phyloP scores from a whole-genome alignment of 208 protist genomes.

The Leishmania gerbilli region DNA sequence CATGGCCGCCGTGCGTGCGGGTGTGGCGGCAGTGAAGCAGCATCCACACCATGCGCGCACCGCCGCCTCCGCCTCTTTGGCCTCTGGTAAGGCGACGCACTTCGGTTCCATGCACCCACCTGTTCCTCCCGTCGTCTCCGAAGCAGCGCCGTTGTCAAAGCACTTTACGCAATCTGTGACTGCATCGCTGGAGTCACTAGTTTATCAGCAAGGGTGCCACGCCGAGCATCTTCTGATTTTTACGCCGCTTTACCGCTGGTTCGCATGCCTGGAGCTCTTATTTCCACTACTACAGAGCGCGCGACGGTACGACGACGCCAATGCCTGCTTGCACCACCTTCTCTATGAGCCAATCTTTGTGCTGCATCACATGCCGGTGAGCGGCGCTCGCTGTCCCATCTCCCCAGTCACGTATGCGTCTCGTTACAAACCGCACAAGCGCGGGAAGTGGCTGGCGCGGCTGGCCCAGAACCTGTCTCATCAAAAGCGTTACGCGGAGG shows the following conservation, averaged over 20 bases:
- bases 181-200: constrained; percentile 22
- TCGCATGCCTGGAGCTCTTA: constrained; percentile 65
- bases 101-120: neutral
- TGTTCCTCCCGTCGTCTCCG: neutral
- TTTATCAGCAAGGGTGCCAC: constrained; percentile 46
- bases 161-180: neutral
- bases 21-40: constrained; percentile 26
- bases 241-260: constrained; percentile 74
- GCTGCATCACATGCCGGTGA: constrained; percentile 27
- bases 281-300: constrained; percentile 54
- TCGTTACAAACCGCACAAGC: constrained; percentile 60
- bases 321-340: constrained; percentile 56
- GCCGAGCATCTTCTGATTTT: constrained; percentile 72
- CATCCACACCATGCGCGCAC: constrained; percentile 7
- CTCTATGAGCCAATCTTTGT: constrained; percentile 59
- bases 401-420: constrained; percentile 42
- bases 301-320: constrained; percentile 61
- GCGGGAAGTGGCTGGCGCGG: constrained; percentile 64
- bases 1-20: constrained; percentile 21
- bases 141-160: neutral
- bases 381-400: neutral
- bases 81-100: neutral
- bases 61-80: neutral
- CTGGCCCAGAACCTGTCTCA: constrained; percentile 65
- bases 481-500: constrained; percentile 45